Percentiles rank a stretch among this genome's conserved stretches.
phyloP scores from a whole-genome alignment of 139 green algal genomes.

The Haematococcus sp. region DNA sequence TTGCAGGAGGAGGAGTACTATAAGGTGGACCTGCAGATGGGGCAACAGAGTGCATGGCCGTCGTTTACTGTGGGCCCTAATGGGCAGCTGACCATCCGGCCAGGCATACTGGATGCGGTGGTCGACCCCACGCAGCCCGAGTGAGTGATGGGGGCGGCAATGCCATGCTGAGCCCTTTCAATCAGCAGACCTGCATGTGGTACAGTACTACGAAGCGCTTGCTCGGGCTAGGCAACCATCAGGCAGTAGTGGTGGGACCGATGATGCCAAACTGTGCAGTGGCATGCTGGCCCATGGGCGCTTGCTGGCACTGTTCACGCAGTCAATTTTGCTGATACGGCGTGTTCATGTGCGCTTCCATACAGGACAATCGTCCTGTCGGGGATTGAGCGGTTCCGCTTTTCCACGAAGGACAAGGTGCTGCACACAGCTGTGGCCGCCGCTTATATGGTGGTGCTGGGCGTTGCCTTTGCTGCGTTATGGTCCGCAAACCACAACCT shows the following conservation, averaged over 20 bases:
- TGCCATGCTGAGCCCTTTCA: too few relatives aligned
- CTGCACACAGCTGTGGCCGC: conserved; percentile 15
- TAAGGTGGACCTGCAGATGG: background rate
- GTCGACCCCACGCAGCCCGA: conserved; percentile 8
- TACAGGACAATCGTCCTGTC: too few relatives aligned
- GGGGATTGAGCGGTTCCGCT: conserved; percentile 14
- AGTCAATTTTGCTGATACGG: too few relatives aligned
- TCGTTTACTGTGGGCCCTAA: conserved; percentile 11
- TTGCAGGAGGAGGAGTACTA: background rate
- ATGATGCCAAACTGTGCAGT: too few relatives aligned
- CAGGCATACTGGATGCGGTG: conserved; percentile 5
- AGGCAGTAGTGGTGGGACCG: too few relatives aligned
- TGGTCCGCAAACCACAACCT: conserved; percentile 19
- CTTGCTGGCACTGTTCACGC: too few relatives aligned
- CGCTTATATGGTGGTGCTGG: background rate
- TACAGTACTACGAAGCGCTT: too few relatives aligned
- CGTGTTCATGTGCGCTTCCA: too few relatives aligned
- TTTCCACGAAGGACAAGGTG: background rate
- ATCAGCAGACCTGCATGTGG: too few relatives aligned
- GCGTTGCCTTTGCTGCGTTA: background rate
- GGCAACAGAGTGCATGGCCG: background rate
- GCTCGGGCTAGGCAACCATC: too few relatives aligned
- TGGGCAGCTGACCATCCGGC: background rate
- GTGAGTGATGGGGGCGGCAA: conserved; percentile 13
- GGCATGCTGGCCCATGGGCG: too few relatives aligned